Base-by-base conservation (phyloP, 495 filamentous ascomycete genomes). In the Penicillium cosmopolitanum region DNA sequence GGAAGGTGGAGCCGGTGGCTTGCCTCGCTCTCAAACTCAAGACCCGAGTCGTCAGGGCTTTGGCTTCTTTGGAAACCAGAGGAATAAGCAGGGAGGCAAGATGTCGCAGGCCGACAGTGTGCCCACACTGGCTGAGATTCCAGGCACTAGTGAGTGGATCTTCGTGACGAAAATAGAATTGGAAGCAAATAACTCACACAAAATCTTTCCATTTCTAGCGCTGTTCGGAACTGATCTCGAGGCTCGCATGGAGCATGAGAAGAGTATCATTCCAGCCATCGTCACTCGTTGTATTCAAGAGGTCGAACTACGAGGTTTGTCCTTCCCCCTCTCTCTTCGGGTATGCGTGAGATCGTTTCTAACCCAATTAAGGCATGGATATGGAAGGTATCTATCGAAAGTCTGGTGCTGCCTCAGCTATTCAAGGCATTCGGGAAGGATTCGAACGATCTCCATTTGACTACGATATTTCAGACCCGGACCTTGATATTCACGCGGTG, bases 351-450 rank as follows among this genome's bases (percentile, higher is more conserved):
- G 28, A 31, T 31, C 28, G 28, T 31, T 31, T 31, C 8, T 31
- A 31, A 31, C 28, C 28, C 5, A 6, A 63, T 56, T n/a, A 55
- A 86, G 95, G 95, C 44, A 97, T 99, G 93, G 93, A 98, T 68
- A 84, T 96, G 69, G 94, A 98, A 76, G 96, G 96, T 52, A 96
- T 99, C 63, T 99, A 99, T 79, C 87, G 96, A 61, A 99, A 99
- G 80, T 94, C 92, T 34, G 96, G 96, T 51, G 94, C 93, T 64
- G 88, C 88, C 55, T 88, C 88, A 2, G 90, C 92, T 61, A 89
- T 96, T 71, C 95, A 96, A 69, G 78, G 80, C 44, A 91, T 99
- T 59, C 87, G 91, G 59, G 90, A 93, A 60, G 90, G 93, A 35
- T 97, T 99, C 68, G 94, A 99, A 66, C 87, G 85, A 66, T 87